A percentile compares a stretch with the other conserved stretches of the same genome.
Conservation (phyloP, 202 grass and related monocot genomes). For the Carex sylvatica region DNA sequence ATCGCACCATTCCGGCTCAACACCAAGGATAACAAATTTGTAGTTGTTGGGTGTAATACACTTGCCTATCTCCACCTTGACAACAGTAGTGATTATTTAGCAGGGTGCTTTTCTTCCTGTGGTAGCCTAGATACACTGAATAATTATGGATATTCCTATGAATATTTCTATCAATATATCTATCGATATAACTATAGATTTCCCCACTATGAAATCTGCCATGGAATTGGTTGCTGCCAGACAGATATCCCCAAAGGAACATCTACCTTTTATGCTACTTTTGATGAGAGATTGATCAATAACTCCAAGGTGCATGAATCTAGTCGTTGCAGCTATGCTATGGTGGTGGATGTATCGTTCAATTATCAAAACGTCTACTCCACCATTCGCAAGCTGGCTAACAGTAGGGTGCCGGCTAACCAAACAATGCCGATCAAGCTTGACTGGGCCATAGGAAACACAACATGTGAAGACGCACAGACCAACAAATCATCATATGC, state of each 20-base stretch:
- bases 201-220: conserved; percentile 13
- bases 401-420: conserved; percentile 16
- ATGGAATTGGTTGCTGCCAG: conserved; percentile 71
- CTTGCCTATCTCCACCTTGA: conserved; percentile 16
- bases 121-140: not conserved
- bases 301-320: conserved; percentile 3
- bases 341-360: conserved; percentile 35
- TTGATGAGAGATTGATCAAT: conserved; percentile 50
- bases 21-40: not conserved
- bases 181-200: too few species aligned
- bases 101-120: conserved; percentile 29
- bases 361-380: conserved; percentile 25
- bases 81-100: conserved; percentile 25
- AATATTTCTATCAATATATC: too few species aligned
- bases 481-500: too few species aligned
- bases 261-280: conserved; percentile 23
- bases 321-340: conserved; percentile 31
- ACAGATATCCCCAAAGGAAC: conserved; percentile 42
- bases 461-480: too few species aligned
- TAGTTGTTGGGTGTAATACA: too few species aligned
- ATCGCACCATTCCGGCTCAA: conserved; percentile 26
- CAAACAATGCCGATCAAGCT: conserved; percentile 24
- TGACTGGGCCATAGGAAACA: too few species aligned
- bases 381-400: not conserved
- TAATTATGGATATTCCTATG: not conserved